Percentiles rank a stretch among this genome's conserved stretches.
These are phyloP conservation scores for Cocos nucifera DNA, from an alignment of 176 grass and related monocot species.

Conservation along the genomic window DNA sequence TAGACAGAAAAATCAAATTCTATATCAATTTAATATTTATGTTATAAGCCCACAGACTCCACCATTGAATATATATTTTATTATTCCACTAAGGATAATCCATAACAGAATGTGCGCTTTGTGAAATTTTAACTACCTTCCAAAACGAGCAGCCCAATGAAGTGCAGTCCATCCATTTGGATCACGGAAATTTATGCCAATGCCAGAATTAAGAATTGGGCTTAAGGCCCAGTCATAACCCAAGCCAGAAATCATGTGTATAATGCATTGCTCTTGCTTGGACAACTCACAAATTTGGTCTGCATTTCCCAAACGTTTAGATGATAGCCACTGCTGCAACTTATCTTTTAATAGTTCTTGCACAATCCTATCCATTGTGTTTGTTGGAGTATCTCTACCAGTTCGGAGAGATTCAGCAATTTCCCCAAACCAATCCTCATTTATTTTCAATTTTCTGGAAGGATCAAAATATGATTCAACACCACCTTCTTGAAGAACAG, in stretches of 20 bases:
- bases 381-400: slow-evolving; percentile 17
- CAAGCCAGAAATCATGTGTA: slow-evolving; percentile 75
- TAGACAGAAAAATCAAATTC: no score
- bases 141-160: slow-evolving; percentile 87
- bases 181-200: slow-evolving; percentile 86
- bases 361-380: slow-evolving; percentile 34
- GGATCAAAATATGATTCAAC: slow-evolving; percentile 18
- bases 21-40: no score
- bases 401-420: background rate
- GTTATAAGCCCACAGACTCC: no score
- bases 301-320: slow-evolving; percentile 36
- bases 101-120: no score
- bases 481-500: slow-evolving; percentile 24
- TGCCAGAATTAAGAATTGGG: slow-evolving; percentile 48
- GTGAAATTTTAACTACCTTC: slow-evolving; percentile 42
- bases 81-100: no score
- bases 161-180: slow-evolving; percentile 82
- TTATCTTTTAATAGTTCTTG: slow-evolving; percentile 66
- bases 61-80: no score
- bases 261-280: slow-evolving; percentile 53
- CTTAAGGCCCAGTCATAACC: slow-evolving; percentile 62
- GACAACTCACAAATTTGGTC: slow-evolving; percentile 34
- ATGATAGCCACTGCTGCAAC: slow-evolving; percentile 49
- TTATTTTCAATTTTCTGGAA: slow-evolving; percentile 19
- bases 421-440: slow-evolving; percentile 12